These are phyloP conservation scores for Hordeum marinum DNA, from an alignment of 176 grass and related monocot genomes.

Conservation along the genomic window DNA sequence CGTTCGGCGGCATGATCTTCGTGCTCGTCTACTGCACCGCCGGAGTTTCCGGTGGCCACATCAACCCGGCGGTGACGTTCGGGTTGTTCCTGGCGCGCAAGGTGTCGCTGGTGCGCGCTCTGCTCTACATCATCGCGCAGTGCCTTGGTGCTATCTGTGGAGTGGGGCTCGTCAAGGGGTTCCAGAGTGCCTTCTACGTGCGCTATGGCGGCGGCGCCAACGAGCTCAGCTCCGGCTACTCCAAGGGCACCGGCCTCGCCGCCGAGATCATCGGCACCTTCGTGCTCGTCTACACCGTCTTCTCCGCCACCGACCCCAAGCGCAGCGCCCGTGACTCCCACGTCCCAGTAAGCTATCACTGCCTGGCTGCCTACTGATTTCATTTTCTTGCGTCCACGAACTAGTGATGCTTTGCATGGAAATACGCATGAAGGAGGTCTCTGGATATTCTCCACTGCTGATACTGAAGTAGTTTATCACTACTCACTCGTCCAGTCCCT, in stretches of 20 bases:
- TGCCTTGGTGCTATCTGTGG: constrained; percentile 87
- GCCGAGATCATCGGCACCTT: constrained; percentile 98
- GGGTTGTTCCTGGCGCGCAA: constrained; percentile 87
- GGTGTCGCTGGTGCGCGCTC: constrained; percentile 74
- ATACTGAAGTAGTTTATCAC: no score
- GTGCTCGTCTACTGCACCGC: constrained; percentile 98
- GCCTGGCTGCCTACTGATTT: constrained; percentile 10
- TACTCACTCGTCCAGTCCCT: background rate
- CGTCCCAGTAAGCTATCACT: constrained; percentile 55
- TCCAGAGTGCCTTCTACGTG: constrained; percentile 69
- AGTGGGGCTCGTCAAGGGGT: constrained; percentile 80
- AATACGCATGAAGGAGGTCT: constrained; percentile 13
- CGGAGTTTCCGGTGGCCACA: constrained; percentile 86
- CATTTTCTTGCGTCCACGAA: background rate
- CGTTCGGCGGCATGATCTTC: constrained; percentile 99
- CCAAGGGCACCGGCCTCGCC: constrained; percentile 72
- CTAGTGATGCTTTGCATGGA: background rate
- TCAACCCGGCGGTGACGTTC: constrained; percentile 93
- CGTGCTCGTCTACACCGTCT: constrained; percentile 98
- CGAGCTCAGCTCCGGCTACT: constrained; percentile 58
- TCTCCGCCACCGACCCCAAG: constrained; percentile 98
- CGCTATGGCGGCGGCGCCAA: constrained; percentile 87
- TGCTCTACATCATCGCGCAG: constrained; percentile 92
- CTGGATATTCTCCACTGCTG: background rate
- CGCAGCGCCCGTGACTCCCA: constrained; percentile 94